A percentile compares a stretch with the other conserved stretches of the same genome.
These are phyloP conservation scores for Linaria vulgaris DNA, from an alignment of 257 asterid genomes.

Conservation along the genomic window DNA sequence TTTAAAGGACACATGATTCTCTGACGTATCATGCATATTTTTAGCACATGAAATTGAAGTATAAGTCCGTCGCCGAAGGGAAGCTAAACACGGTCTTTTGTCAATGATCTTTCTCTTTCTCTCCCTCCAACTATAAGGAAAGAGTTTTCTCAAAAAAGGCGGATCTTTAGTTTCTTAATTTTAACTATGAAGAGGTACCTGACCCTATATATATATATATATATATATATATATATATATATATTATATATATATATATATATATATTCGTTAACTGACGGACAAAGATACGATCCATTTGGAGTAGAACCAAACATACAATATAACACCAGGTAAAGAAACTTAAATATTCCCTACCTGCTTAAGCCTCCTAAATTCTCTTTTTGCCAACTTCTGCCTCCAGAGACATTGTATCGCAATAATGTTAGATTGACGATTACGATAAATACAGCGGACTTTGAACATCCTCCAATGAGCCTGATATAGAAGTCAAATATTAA, in stretches of 20 bases:
- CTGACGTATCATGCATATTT: not conserved
- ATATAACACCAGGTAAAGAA: not conserved
- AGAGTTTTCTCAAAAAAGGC: too few relatives aligned
- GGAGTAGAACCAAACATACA: not conserved
- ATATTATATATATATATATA: too few relatives aligned
- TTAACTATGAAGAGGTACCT: slow-evolving; percentile 8
- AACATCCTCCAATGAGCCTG: slow-evolving; percentile 94
- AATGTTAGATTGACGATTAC: slow-evolving; percentile 71
- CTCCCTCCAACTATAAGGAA: too few relatives aligned
- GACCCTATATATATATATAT: too few relatives aligned
- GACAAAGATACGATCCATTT: not conserved
- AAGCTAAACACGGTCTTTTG: too few relatives aligned
- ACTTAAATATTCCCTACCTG: slow-evolving; percentile 51
- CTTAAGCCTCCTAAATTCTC: slow-evolving; percentile 83
- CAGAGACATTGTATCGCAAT: slow-evolving; percentile 90
- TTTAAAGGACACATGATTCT: too few relatives aligned
- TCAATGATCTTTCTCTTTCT: too few relatives aligned
- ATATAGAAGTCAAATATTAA: slow-evolving; percentile 26
- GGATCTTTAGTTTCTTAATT: not conserved
- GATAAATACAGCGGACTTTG: slow-evolving; percentile 67
- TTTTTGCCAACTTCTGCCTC: slow-evolving; percentile 89
- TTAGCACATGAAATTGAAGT: not conserved
- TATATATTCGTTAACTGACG: not conserved
- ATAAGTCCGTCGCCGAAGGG: too few relatives aligned
- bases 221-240: too few relatives aligned